Base-by-base conservation (phyloP, 1,284 basidiomycete genomes). In the Moesziomyces sp. region DNA sequence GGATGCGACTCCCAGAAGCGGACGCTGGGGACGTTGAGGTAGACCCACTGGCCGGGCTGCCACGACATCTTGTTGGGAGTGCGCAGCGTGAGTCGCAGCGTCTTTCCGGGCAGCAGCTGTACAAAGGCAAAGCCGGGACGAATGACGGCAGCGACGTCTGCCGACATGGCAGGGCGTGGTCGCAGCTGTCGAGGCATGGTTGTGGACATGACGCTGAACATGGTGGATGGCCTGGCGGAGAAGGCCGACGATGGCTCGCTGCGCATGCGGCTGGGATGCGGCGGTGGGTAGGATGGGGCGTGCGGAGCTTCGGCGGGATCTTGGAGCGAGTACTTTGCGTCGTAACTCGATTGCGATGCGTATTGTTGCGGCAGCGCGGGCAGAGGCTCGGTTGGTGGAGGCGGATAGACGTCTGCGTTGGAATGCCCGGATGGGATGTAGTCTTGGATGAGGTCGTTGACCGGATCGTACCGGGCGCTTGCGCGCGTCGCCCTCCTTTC, bases 31-130 rank as follows among this genome's bases (percentile, higher is more conserved):
- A 93, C 86, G 61, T 87, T 89, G 64, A 94, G 87, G 23, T 92
- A 87, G 74, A 93, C 89, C 83, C 92, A 90, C 81, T 93, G 91
- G 5, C 93, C 93, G 0, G 93, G 90, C 5, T 89, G 87, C 92
- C 92, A 94, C 6, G 68, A 69, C 63, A 84, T 69, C 44, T 70
- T 70, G 52, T 74, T 68, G 0, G 90, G 88, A 0, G 91, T 88
- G 45, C 90, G 86, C 43, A 93, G 86, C 0, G 91, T 90, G 21
- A 94, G 84, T 21, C 93, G 90, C 19, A 94, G 85, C 3, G 91
- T 93, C 18, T 89, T 87, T 3, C 93, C 93, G 0, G 93, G 90
- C 13, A 94, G 86, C 3, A 93, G 86, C 79, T 93, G 91, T 1
- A 89, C 91, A 55, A 91, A 89, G 0, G 90, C 91, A 83, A 88